Base-by-base conservation (phyloP, 1,284 basidiomycete genomes). In the Cryptococcus sp. region DNA sequence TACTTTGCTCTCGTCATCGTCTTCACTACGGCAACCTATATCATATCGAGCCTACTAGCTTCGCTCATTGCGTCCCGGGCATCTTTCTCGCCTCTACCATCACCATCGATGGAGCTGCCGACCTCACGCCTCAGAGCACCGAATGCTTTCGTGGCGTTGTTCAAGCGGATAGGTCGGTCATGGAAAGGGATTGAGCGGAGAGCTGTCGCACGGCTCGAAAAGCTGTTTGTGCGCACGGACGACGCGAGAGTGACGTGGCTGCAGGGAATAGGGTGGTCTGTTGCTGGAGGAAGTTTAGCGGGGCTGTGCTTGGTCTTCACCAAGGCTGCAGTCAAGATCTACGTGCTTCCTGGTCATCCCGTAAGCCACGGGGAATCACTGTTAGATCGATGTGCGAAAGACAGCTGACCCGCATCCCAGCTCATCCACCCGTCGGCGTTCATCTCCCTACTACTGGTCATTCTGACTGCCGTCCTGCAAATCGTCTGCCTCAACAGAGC, bases 241-340 rank as follows among this genome's bases (percentile, higher is more conserved):
- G 93, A 96, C 69, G 87, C 85, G 65, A 85, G 87, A 47, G 81
- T 96, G 48, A 86, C 87, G 4, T 95, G 91, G 89, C 87, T 90
- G 16, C 83, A 93, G 48, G 93, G 93, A 6, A 90, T 96, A 51
- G 88, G 88, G 0, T 97, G 93, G 93, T 89, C 91, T 1, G 91
- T 91, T 58, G 87, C 86, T 54, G 93, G 93, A 30, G 93, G 93
- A 7, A 87, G 90, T 38, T 81, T 97, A 35, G 91, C 91, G 1
- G 93, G 93, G 3, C 87, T 88, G 45, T 89, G 86, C 77, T 81
- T 97, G 50, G 90, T 97, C 2, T 94, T 96, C 71, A 92, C 93
- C 1, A 95, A 95, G 76, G 90, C 89, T 38, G 85, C 84, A 7
- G 71, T 74, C 52, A 68, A 74, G 63, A 61, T 69, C 51, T 60